Evolutionary conservation across 2,329 filamentous ascomycete species (phyloP).

Genomic region (Sclerotinia spermophila): DNA sequence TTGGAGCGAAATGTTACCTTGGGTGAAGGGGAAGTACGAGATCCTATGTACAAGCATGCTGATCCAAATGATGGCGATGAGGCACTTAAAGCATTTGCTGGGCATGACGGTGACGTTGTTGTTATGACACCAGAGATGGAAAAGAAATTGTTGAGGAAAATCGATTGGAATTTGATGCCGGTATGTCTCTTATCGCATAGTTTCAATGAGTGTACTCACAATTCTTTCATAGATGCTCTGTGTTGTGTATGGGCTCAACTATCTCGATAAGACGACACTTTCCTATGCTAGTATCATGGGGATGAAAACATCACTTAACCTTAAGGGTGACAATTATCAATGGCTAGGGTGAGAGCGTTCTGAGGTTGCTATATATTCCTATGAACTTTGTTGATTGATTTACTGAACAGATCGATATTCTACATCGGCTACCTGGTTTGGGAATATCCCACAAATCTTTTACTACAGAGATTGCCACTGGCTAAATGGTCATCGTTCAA

Average conservation of each 20-base stretch:
- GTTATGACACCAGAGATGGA: conserved; percentile 42
- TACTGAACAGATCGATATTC: conserved; percentile 37
- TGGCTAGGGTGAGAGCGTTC: conserved; percentile 42
- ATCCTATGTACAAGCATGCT: conserved; percentile 37
- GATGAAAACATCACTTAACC: conserved; percentile 42
- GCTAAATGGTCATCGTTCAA: conserved; percentile 62
- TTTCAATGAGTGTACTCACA: not conserved
- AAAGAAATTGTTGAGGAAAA: conserved; percentile 43
- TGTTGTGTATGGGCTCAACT: conserved; percentile 56
- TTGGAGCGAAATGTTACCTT: conserved; percentile 22
- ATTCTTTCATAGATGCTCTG: conserved; percentile 45
- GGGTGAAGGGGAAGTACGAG: conserved; percentile 25
- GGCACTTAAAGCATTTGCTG: conserved; percentile 42
- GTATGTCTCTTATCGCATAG: conserved; percentile 22
- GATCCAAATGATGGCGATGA: conserved; percentile 43
- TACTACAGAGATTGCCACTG: conserved; percentile 53
- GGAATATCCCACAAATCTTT: conserved; percentile 36
- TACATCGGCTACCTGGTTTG: conserved; percentile 41
- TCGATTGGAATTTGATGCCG: conserved; percentile 46
- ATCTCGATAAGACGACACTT: conserved; percentile 47
- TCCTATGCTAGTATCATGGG: conserved; percentile 51
- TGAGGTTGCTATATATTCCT: not conserved
- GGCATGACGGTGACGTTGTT: conserved; percentile 39
- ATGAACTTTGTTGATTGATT: not conserved
- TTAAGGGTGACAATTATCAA: conserved; percentile 42